Base-by-base conservation (phyloP, 164 flowering plant species). In the Vitis amurensis region DNA sequence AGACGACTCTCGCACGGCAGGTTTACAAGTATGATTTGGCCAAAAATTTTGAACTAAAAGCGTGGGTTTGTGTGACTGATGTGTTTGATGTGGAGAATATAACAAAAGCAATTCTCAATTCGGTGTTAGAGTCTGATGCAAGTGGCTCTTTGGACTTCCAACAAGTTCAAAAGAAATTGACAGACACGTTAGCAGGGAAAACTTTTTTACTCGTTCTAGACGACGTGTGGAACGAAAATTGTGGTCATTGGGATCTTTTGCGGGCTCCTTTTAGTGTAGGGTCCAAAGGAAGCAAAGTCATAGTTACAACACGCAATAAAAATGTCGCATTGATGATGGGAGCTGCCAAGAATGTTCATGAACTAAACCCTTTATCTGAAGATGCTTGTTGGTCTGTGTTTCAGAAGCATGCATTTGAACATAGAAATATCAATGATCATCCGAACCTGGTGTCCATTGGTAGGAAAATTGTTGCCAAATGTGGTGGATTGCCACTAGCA, bases 171-270 rank as follows among this genome's bases (percentile, higher is more conserved):
- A 23, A 44, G 2, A 29, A 55, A 6, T 15, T 71, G 56, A 27
- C 50, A 57, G 14, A 61, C 7, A 13, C 0, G 44, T 50, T 64
- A 30, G 7, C 8, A 1, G 58, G 30, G 14, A 64, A 71, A 17
- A 48, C 19, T 8, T 71, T 64, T 59, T 31, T 64, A 1, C 29
- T 71, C 49, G 58, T 71, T 64, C 31, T 71, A 16, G 74, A 71
- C 16, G 74, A 71, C 8, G 27, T 64, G 17, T 64, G 57, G 70
- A 57, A 15, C n/a, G 67, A 69, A 9, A 50, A 60, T n/a, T 15
- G n/a, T 9, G 3, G 3, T 11, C 29, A 27, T 13, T 71, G 78
- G 78, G 55, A 55, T 55, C 11, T 0, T 0, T 27, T 73, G 15
- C 49, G 6, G 1, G 15, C 1, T 0, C 66, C 73, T 55, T 67